Evolutionary conservation across 257 asterid species (phyloP).

Genomic region (Solanum piurae): DNA sequence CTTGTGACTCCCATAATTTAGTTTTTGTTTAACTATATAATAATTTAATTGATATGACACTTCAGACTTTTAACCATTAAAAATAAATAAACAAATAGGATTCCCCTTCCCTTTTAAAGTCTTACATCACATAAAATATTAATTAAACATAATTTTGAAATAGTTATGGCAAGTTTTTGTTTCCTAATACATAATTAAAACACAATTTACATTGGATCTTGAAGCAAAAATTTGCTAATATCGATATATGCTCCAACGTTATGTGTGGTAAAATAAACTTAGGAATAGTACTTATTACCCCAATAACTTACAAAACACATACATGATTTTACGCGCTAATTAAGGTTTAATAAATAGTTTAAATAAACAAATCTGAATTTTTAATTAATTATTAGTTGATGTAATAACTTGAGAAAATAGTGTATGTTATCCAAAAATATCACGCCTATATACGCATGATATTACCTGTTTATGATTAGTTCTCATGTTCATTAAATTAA

Average conservation of each 20-base stretch:
- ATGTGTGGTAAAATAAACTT: neutral
- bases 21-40: neutral
- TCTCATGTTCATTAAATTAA: neutral
- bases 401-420: neutral
- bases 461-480: neutral
- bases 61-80: neutral
- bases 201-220: constrained; percentile 16
- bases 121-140: too few species aligned
- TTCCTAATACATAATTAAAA: constrained; percentile 5
- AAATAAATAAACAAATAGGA: neutral
- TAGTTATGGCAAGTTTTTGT: constrained; percentile 3
- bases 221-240: constrained; percentile 3
- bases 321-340: neutral
- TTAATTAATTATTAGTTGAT: neutral
- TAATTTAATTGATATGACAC: neutral
- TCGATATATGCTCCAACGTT: constrained; percentile 10
- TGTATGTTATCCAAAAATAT: neutral
- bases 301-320: neutral
- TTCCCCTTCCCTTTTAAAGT: too few species aligned
- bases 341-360: neutral
- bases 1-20: constrained; percentile 3
- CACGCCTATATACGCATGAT: constrained; percentile 7
- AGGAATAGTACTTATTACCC: neutral
- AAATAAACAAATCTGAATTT: neutral
- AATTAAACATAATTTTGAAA: neutral